Evolutionary conservation across 2,329 filamentous ascomycete genomes (phyloP).

Genomic region (Monosporascus ibericus): DNA sequence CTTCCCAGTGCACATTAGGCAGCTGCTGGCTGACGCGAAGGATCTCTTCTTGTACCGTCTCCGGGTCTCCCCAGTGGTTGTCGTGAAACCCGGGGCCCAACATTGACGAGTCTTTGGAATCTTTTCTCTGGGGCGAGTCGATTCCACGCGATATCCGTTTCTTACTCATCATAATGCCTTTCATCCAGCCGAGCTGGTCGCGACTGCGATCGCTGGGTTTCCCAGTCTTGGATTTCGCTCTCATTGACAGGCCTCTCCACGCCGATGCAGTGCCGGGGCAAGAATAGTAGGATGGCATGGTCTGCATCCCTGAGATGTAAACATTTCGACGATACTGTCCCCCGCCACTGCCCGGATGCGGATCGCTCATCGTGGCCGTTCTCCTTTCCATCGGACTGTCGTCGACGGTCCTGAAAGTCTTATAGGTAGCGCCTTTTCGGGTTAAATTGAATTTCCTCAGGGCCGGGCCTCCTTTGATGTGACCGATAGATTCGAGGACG

Average conservation of each 20-base stretch:
- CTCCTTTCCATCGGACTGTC: slow-evolving; percentile 53
- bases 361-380: slow-evolving; percentile 55
- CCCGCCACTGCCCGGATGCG: slow-evolving; percentile 40
- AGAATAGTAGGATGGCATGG: slow-evolving; percentile 33
- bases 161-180: slow-evolving; percentile 59
- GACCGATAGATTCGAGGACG: slow-evolving; percentile 63
- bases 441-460: slow-evolving; percentile 65
- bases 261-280: slow-evolving; percentile 29
- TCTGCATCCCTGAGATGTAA: slow-evolving; percentile 38
- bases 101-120: slow-evolving; percentile 46
- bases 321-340: slow-evolving; percentile 37
- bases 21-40: slow-evolving; percentile 56
- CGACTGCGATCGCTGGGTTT: slow-evolving; percentile 41
- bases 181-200: slow-evolving; percentile 64
- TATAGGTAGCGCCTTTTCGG: slow-evolving; percentile 77
- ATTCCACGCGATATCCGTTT: slow-evolving; percentile 35
- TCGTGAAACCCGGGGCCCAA: slow-evolving; percentile 47
- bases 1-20: slow-evolving; percentile 59
- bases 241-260: slow-evolving; percentile 55
- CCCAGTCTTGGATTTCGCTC: slow-evolving; percentile 39
- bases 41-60: slow-evolving; percentile 59
- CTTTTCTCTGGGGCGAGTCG: slow-evolving; percentile 40
- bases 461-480: slow-evolving; percentile 61
- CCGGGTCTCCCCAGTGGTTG: slow-evolving; percentile 54
- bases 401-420: slow-evolving; percentile 73